These are phyloP conservation scores for Apiotrichum sp. DNA, from an alignment of 1,284 basidiomycete genomes.

Conservation along the genomic window DNA sequence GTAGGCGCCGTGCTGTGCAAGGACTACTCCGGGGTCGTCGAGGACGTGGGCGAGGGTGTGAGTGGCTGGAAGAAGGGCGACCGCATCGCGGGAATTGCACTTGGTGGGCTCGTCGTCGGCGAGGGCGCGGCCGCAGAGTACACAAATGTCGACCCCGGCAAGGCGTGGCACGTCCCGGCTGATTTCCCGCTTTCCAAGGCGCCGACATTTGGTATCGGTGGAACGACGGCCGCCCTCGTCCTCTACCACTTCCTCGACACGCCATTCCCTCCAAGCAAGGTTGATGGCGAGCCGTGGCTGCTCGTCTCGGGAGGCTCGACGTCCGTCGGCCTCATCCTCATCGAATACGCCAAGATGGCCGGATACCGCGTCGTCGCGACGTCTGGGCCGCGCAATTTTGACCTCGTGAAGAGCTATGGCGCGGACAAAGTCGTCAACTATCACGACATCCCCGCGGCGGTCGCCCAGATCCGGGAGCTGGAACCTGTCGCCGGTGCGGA, in stretches of 20 bases:
- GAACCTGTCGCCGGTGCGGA: conserved; percentile 18
- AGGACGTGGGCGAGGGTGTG: conserved; percentile 41
- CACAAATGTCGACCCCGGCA: conserved; percentile 28
- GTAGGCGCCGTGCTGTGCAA: conserved; percentile 46
- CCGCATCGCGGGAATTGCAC: conserved; percentile 49
- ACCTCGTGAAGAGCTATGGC: conserved; percentile 47
- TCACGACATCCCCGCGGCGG: conserved; percentile 7
- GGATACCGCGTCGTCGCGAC: conserved; percentile 49
- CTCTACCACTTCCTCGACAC: neutral
- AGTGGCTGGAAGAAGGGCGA: conserved; percentile 42
- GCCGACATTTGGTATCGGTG: conserved; percentile 45
- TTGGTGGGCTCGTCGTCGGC: conserved; percentile 43
- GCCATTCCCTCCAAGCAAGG: neutral
- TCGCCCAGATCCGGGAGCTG: conserved; percentile 4
- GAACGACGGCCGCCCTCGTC: conserved; percentile 37
- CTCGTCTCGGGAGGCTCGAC: conserved; percentile 50
- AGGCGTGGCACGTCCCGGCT: conserved; percentile 22
- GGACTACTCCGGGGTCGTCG: conserved; percentile 51
- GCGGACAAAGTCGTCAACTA: conserved; percentile 47
- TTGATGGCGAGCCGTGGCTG: conserved; percentile 19
- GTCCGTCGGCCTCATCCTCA: conserved; percentile 49
- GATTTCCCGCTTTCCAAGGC: conserved; percentile 42
- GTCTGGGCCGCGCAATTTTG: conserved; percentile 47
- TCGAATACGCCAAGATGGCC: conserved; percentile 47
- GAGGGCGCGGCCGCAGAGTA: conserved; percentile 47